Conservation (phyloP, 345 rosid species). For the Limnanthes douglasii region DNA sequence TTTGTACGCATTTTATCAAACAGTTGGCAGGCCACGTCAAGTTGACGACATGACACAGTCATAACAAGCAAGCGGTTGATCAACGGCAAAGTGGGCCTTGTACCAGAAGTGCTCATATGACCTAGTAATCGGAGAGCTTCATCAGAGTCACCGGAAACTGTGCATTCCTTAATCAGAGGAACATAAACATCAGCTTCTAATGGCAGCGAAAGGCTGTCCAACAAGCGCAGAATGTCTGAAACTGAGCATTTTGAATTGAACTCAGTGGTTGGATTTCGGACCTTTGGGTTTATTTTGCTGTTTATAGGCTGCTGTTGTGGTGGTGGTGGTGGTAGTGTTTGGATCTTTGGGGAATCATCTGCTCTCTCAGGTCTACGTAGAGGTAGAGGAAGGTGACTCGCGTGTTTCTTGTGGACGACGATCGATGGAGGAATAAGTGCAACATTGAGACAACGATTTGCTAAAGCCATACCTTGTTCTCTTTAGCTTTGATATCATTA, state of each 20-base stretch:
- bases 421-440: too few relatives aligned
- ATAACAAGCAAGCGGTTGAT: conserved; percentile 33
- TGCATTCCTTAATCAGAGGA: conserved; percentile 45
- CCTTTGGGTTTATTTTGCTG: neutral
- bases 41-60: conserved; percentile 29
- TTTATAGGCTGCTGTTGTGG: neutral
- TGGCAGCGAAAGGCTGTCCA: conserved; percentile 36
- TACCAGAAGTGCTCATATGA: conserved; percentile 18
- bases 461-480: too few relatives aligned
- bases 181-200: conserved; percentile 32
- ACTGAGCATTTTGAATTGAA: conserved; percentile 7
- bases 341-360: neutral
- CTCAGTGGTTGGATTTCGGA: neutral
- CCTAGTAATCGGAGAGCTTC: conserved; percentile 33
- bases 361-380: neutral
- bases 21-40: conserved; percentile 29
- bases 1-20: conserved; percentile 48
- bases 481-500: too few relatives aligned
- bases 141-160: conserved; percentile 15
- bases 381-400: neutral
- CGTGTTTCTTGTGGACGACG: neutral
- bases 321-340: too few relatives aligned
- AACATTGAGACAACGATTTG: too few relatives aligned
- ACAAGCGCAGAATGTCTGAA: conserved; percentile 29
- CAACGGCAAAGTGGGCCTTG: conserved; percentile 17